Evolutionary conservation across 306 rosid species (phyloP).

Genomic region (Quercus alba): DNA sequence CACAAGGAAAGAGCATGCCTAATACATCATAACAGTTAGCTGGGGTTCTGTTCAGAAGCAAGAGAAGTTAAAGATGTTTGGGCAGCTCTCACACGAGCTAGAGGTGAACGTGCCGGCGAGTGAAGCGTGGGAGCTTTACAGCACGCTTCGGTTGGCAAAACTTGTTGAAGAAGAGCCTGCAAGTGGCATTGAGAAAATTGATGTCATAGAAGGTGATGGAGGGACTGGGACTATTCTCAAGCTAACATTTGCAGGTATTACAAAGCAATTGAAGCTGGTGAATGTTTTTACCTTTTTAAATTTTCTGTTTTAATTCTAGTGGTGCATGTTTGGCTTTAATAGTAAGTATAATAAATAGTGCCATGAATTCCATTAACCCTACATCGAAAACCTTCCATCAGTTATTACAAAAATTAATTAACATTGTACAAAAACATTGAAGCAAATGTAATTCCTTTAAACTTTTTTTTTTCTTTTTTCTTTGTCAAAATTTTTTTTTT

Average conservation of each 20-base stretch:
- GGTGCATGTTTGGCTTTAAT: background rate
- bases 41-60: too few relatives aligned
- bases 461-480: too few relatives aligned
- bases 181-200: conserved; percentile 26
- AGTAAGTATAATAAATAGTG: too few relatives aligned
- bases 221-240: conserved; percentile 56
- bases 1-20: too few relatives aligned
- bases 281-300: background rate
- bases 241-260: conserved; percentile 49
- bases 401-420: too few relatives aligned
- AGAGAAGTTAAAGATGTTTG: background rate
- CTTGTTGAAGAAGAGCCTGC: conserved; percentile 23
- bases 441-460: too few relatives aligned
- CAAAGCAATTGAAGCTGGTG: background rate
- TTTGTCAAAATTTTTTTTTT: too few relatives aligned
- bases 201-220: conserved; percentile 64
- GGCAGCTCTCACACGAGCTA: conserved; percentile 26
- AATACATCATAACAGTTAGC: too few relatives aligned
- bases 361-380: too few relatives aligned
- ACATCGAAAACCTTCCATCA: too few relatives aligned
- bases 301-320: background rate
- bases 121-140: conserved; percentile 32
- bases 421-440: too few relatives aligned
- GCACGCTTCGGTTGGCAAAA: conserved; percentile 21
- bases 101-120: conserved; percentile 20